Percentiles rank a stretch among this genome's conserved stretches.
Conservation (phyloP, 192 early-diverging fungal species). For the Backusella luteola region DNA sequence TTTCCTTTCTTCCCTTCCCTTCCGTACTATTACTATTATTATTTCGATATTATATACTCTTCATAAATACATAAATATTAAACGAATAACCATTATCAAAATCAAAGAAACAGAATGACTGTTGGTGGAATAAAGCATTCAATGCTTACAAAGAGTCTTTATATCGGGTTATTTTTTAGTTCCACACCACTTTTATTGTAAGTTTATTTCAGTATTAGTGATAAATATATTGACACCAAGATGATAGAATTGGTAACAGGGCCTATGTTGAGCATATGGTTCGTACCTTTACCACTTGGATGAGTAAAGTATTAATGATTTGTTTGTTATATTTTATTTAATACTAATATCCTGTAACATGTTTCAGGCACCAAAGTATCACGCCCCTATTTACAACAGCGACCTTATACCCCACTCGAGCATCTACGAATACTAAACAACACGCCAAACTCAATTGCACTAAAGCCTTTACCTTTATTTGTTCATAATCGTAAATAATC, state of each 20-base stretch:
- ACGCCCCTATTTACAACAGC: constrained; percentile 2
- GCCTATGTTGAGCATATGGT: constrained; percentile 1
- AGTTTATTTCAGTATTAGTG: not conserved
- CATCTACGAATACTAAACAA: constrained; percentile 1
- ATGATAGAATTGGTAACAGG: not conserved
- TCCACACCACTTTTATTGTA: constrained; percentile 3
- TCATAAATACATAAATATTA: not conserved
- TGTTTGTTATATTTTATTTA: not conserved
- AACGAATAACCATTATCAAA: not conserved
- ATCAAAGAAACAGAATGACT: not conserved
- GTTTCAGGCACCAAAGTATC: constrained; percentile 8
- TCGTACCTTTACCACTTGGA: not conserved
- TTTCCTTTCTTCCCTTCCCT: not conserved
- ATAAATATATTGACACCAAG: not conserved
- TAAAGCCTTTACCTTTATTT: not conserved
- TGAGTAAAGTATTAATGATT: not conserved
- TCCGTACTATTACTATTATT: not conserved
- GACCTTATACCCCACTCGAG: not conserved
- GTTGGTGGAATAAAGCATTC: not conserved
- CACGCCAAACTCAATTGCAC: not conserved
- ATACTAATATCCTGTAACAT: not conserved
- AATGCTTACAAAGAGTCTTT: not conserved
- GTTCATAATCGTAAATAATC: not conserved
- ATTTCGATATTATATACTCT: not conserved
- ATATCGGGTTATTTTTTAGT: not conserved